These are phyloP conservation scores for Populus tremula DNA, from an alignment of 345 rosid genomes.

Conservation along the genomic window DNA sequence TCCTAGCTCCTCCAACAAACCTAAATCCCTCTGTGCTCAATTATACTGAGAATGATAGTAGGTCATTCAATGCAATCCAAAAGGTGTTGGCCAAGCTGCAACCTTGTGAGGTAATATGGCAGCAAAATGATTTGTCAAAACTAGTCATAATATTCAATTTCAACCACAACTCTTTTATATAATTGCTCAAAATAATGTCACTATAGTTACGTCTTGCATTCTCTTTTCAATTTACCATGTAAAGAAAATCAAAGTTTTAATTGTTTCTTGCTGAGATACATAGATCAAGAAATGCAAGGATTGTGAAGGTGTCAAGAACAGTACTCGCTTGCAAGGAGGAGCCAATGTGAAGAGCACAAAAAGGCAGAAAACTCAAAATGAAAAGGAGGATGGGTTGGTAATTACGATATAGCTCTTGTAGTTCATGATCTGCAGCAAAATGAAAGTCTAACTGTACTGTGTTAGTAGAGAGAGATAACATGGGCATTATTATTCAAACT, in stretches of 20 bases:
- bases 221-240: not conserved
- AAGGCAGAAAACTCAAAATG: not conserved
- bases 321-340: not conserved
- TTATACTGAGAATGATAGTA: not conserved
- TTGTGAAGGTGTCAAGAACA: not conserved
- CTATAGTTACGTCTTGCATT: not conserved
- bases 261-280: not conserved
- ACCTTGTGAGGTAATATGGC: not conserved
- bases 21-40: not conserved
- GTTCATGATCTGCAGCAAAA: not conserved
- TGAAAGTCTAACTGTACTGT: not conserved
- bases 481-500: not conserved
- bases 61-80: not conserved
- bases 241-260: not conserved
- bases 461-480: too few species aligned
- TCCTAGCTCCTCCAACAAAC: not conserved
- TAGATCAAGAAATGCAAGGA: not conserved
- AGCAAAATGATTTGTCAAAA: not conserved
- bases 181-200: too few species aligned
- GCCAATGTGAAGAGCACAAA: not conserved
- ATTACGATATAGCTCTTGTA: not conserved
- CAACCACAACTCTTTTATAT: not conserved
- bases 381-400: not conserved
- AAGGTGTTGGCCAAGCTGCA: not conserved
- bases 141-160: not conserved